A percentile compares a stretch with the other conserved stretches of the same genome.
These are phyloP conservation scores for Lipomyces sp. DNA, from an alignment of 805 yeast genomes.

Conservation along the genomic window DNA sequence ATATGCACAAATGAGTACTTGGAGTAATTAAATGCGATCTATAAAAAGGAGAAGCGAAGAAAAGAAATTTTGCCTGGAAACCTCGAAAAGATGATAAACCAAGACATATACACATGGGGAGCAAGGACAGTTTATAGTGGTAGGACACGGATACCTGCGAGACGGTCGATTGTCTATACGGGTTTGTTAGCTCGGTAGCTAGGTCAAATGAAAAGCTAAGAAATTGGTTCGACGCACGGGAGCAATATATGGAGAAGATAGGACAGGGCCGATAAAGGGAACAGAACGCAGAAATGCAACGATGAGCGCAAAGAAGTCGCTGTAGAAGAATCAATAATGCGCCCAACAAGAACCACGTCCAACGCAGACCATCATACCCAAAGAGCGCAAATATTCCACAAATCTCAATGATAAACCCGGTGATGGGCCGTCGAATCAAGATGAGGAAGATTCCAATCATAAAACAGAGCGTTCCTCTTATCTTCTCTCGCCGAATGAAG, in stretches of 20 bases:
- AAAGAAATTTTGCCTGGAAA: no score
- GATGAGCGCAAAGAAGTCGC: conserved; percentile 83
- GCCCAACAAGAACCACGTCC: neutral
- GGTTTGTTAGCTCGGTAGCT: neutral
- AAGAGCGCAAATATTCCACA: conserved; percentile 87
- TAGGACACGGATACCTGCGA: conserved; percentile 65
- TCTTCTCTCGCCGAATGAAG: conserved; percentile 81
- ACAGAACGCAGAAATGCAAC: conserved; percentile 80
- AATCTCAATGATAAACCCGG: conserved; percentile 81
- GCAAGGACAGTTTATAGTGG: no score
- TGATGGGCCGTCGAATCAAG: conserved; percentile 67
- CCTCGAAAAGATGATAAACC: no score
- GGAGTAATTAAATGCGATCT: no score
- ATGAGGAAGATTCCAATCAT: conserved; percentile 71
- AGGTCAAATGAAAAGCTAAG: no score
- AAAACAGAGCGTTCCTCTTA: conserved; percentile 83
- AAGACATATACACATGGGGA: no score
- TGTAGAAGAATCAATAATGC: neutral
- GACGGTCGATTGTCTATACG: conserved; percentile 46
- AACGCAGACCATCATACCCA: conserved; percentile 40
- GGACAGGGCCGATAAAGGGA: conserved; percentile 81
- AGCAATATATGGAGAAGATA: conserved; percentile 77
- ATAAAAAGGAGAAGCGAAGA: no score
- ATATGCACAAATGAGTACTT: no score
- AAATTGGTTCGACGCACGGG: conserved; percentile 61